Base-by-base conservation (phyloP, 352 stramenopile species). In the Phytophthora boehmeriae region DNA sequence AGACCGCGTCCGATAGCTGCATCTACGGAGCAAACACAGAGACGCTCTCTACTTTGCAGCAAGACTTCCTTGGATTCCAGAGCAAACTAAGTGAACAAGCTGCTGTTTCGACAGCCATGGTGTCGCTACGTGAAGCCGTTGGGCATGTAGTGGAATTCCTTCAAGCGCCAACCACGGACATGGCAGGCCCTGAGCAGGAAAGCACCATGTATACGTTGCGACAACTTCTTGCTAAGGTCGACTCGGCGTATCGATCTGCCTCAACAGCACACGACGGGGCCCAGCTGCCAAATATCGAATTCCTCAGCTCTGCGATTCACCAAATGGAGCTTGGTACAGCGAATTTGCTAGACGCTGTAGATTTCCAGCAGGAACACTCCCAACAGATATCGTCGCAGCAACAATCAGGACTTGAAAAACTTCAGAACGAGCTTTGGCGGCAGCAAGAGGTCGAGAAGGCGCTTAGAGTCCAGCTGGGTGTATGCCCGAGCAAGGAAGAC, bases 271-370 rank as follows among this genome's bases (percentile, higher is more conserved):
- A 73, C 16, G 52, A 69, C 0, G 59, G 63, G 10, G 43, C 61
- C 4, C 35, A 25, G 13, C 51, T 73, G 13, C 42, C 60, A 25
- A 55, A 17, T 14, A 35, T 61, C 8, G 44, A 52, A 14, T 80
- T 86, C 20, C 35, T 88, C 13, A 64, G 69, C 1, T 54, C 71
- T n/a, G 58, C 68, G n/a, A 73, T 83, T 41, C 76, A 75, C 34
- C 73, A 72, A 23, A 90, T 90, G 81, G 78, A 90, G 23, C 51
- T 88, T 11, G 81, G 81, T 3, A 86, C 76, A 0, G 81, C 78
- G 4, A 86, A 75, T 36, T 25, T 90, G 8, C 56, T 90, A 17
- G 78, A 89, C 3, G 75, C 57, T 3, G 61, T 83, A 19, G 80
- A 90, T 48, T 60, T 67, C 49, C 80, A 90, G 43, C 78, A 87